Base-by-base conservation (phyloP, 2,329 filamentous ascomycete genomes). In the Fusarium acutatum region DNA sequence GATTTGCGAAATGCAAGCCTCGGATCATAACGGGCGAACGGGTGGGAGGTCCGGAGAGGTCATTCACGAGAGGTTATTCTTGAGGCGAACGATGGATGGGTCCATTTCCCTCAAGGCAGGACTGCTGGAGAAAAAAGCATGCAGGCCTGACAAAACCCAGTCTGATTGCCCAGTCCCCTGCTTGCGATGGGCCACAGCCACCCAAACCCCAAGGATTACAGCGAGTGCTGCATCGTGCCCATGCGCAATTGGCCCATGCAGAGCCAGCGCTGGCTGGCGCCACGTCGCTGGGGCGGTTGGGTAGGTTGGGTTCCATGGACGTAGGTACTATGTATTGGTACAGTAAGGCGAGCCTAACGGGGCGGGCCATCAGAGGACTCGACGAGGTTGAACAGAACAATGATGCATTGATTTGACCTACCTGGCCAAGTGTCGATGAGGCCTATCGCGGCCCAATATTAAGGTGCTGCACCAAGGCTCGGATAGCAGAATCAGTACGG, bases 21-120 rank as follows among this genome's bases (percentile, higher is more conserved):
- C 74, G 74, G 77, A 75, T 78, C 78, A 77, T 75, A 75, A 76
- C 75, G 75, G 76, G 78, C 78, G 74, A 79, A 80, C 76, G 73
- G 78, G 80, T 78, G 78, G 77, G 79, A 78, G 70, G 75, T 71
- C 67, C 69, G 70, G 70, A 74, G 72, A 80, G 75, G 78, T 78
- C 78, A 79, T 80, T 79, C 59, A 77, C 64, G 70, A 73, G 69
- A 72, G 66, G 66, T 69, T 69, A 72, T 69, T 74, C 60, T 49
- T 64, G 65, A 73, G 72, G 72, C 69, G 67, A 63, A 44, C 66
- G 30, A 53, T 70, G 59, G 60, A 75, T 75, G 73, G 67, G 66
- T 75, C 72, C 69, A 60, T 64, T 71, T 59, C 35, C 41, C 41
- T 66, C 56, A 9, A 28, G 50, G 26, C 50, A 38, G 44, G 52